Base-by-base conservation (phyloP, 371 early-diverging fungal species). In the Mortierella sp. region DNA sequence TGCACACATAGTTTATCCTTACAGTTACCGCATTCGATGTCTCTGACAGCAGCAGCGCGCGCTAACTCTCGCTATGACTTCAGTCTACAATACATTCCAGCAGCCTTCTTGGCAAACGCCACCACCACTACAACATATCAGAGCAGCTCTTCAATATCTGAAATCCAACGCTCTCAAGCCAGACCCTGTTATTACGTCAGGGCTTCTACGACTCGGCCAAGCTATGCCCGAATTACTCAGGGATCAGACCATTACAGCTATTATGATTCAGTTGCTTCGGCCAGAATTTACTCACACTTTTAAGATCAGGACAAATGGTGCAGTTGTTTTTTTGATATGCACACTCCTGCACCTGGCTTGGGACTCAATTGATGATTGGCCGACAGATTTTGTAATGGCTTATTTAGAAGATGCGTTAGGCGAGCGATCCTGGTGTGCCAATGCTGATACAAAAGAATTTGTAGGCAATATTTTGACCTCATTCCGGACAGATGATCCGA, bases 361-460 rank as follows among this genome's bases (percentile, higher is more conserved):
- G 81, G 72, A 80, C 42, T 75, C 67, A 7, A 43, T 80, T 9
- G 67, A 70, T 9, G 71, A 80, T 45, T 80, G 81, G 81, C 81
- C 81, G 6, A 80, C 81, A 0, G 81, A 80, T 34, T 80, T 80
- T 65, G 75, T 80, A 13, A 80, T 80, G 81, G 81, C 75, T 1
- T 80, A 80, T 31, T 28, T 80, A 26, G 81, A 80, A 29, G 81
- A 80, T 37, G 81, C 81, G 13, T 51, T 71, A 6, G 81, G 81
- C n/a, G 72, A 70, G 23, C 68, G 81, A 3, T 75, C 75, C 34
- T 80, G 81, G 81, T 80, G 81, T 34, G 81, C 81, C 1, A 37
- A 64, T 40, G 64, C 66, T 3, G 81, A 80, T 4, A 80, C 81
- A 4, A 63, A 70, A 22, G 54, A 22, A 6, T 80, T 80, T 71